Evolutionary conservation across 257 asterid genomes (phyloP).

Genomic region (Osmanthus fragrans): DNA sequence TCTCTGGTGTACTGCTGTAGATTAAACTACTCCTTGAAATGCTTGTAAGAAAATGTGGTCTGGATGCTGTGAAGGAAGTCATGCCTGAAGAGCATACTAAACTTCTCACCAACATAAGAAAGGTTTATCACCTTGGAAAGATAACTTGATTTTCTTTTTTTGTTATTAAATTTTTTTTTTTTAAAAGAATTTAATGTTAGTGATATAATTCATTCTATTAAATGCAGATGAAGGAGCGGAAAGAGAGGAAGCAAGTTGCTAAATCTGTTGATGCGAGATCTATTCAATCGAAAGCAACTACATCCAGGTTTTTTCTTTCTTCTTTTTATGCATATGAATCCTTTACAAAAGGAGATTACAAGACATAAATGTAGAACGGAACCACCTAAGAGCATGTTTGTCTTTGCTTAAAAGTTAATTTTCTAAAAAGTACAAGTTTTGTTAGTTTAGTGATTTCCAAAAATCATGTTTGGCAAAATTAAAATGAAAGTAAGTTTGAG

Average conservation of each 20-base stretch:
- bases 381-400: not conserved
- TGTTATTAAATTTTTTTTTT: not conserved
- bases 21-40: slow-evolving; percentile 87
- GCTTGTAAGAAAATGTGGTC: slow-evolving; percentile 94
- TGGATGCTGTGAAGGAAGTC: slow-evolving; percentile 85
- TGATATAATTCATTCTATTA: slow-evolving; percentile 9
- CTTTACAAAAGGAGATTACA: not conserved
- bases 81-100: slow-evolving; percentile 97
- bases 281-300: slow-evolving; percentile 67
- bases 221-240: slow-evolving; percentile 77
- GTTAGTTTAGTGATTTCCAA: too few relatives aligned
- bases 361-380: not conserved
- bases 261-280: slow-evolving; percentile 60
- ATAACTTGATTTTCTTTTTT: not conserved
- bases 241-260: slow-evolving; percentile 59
- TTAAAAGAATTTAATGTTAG: slow-evolving; percentile 2
- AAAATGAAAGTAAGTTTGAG: too few relatives aligned
- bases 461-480: too few relatives aligned
- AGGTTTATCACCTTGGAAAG: slow-evolving; percentile 43
- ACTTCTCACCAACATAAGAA: slow-evolving; percentile 89
- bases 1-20: slow-evolving; percentile 35
- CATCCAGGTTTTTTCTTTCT: slow-evolving; percentile 65
- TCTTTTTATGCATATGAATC: slow-evolving; percentile 14
- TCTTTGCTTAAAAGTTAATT: not conserved
- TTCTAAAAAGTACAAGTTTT: too few relatives aligned